Evolutionary conservation across 2,329 filamentous ascomycete species (phyloP).

Genomic region (Fonsecaea erecta): DNA sequence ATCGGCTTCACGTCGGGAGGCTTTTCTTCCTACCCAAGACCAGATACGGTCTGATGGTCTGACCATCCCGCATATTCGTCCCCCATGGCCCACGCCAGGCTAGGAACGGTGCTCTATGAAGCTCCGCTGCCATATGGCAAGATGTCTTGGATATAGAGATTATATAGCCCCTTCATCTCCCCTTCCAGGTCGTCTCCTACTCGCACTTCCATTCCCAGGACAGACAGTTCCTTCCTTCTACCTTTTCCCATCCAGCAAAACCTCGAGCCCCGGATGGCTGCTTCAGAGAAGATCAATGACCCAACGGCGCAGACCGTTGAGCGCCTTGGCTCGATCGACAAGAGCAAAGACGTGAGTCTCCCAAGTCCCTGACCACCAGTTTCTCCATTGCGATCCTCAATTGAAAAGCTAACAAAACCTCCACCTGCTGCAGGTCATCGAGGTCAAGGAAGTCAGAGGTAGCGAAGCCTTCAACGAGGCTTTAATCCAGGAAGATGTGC

Average conservation of each 20-base stretch:
- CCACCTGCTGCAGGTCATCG: conserved; percentile 23
- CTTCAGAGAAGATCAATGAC: conserved; percentile 25
- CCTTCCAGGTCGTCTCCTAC: not conserved
- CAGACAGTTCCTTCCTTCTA: conserved; percentile 13
- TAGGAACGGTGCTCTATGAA: conserved; percentile 20
- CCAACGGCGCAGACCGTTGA: conserved; percentile 20
- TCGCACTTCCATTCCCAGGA: not conserved
- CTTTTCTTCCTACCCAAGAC: conserved; percentile 5
- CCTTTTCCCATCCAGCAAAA: conserved; percentile 1
- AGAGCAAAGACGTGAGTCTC: conserved; percentile 30
- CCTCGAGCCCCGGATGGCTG: conserved; percentile 24
- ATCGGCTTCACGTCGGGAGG: conserved; percentile 28
- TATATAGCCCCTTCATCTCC: conserved; percentile 14
- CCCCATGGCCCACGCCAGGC: conserved; percentile 8
- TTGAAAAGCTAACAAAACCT: not conserved
- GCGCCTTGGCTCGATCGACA: conserved; percentile 25
- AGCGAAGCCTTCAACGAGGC: conserved; percentile 62
- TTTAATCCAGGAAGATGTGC: conserved; percentile 56
- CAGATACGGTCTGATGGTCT: conserved; percentile 13
- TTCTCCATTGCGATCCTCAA: not conserved
- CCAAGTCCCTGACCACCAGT: not conserved
- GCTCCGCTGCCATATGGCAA: conserved; percentile 13
- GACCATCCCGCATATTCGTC: conserved; percentile 11
- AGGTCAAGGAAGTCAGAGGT: conserved; percentile 54
- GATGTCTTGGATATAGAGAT: not conserved